Base-by-base conservation (phyloP, 1,284 basidiomycete genomes). In the Leucoagaricus sp. region DNA sequence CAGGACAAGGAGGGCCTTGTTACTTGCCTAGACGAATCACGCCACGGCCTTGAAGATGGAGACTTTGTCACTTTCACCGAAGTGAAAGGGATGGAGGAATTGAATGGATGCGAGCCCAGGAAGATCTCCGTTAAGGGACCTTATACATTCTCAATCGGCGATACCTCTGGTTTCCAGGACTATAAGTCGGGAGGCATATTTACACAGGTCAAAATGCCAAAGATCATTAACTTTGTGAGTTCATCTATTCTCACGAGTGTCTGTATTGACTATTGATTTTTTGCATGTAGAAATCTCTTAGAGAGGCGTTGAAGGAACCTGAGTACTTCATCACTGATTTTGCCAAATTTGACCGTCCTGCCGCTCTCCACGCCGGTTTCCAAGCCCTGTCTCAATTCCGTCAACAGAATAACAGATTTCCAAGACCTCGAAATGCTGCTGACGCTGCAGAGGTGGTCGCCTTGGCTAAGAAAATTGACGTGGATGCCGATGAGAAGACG, bases 131-230 rank as follows among this genome's bases (percentile, higher is more conserved):
- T 98, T 63, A 98, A 98, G 71, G 97, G 95, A 2, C 96, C 95
- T 0, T 98, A 98, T 70, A 97, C 95, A 1, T 98, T 98, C 73
- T 79, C 89, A 6, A 96, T 98, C 55, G 96, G 95, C 3, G 92
- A 97, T 70, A 97, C 94, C 1, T 84, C 86, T 23, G 81, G 81
- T 33, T 70, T 96, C 17, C 81, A 89, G 51, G 81, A 86, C 47
- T 99, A 99, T 78, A 86, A 89, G 67, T 75, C 85, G 29, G 97
- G 96, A 29, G 97, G 97, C 49, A 91, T 96, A 64, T 99, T 99
- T 72, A 96, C 93, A 15, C 97, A 99, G 75, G 94, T 99, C 67
- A 99, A 99, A 80, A 96, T 97, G 94, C 97, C 97, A 21, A 98
- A 97, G 78, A 83, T 94, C 59, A 79, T 99, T 55, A 85, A 93